A percentile compares a stretch with the other conserved stretches of the same genome.
These are phyloP conservation scores for Dillenia suffruticosa DNA, from an alignment of 164 flowering plant species.

Conservation along the genomic window DNA sequence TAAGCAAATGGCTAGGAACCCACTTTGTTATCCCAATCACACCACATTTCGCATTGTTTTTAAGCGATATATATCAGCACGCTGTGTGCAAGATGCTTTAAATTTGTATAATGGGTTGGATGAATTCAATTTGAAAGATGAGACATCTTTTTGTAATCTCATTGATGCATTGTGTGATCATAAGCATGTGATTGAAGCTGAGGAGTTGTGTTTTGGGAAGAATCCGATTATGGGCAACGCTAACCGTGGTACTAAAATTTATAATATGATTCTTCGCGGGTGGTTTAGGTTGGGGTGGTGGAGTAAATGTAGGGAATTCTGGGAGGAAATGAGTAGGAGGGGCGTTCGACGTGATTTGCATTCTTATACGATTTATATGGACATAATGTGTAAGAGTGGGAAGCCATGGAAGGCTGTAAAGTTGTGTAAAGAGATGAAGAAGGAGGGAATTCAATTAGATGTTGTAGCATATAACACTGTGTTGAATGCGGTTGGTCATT, in stretches of 20 bases:
- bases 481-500: conserved; percentile 59
- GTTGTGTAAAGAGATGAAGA: conserved; percentile 83
- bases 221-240: not conserved
- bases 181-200: conserved; percentile 87
- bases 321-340: conserved; percentile 81
- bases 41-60: conserved; percentile 71
- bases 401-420: conserved; percentile 87
- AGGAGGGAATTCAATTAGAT: conserved; percentile 59
- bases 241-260: conserved; percentile 39
- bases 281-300: conserved; percentile 86
- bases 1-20: conserved; percentile 28
- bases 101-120: conserved; percentile 31
- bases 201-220: conserved; percentile 51
- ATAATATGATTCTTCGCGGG: conserved; percentile 78
- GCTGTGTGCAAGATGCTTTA: conserved; percentile 62
- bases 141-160: conserved; percentile 51
- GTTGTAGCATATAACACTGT: conserved; percentile 79
- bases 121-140: conserved; percentile 66
- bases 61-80: conserved; percentile 73
- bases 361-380: conserved; percentile 91
- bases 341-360: conserved; percentile 60
- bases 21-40: conserved; percentile 39
- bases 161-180: conserved; percentile 88
- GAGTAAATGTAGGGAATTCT: conserved; percentile 81
- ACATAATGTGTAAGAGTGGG: conserved; percentile 64